Percentiles rank a stretch among this genome's conserved stretches.
These are phyloP conservation scores for Kodamaea anthophila DNA, from an alignment of 1,139 yeast species.

Conservation along the genomic window DNA sequence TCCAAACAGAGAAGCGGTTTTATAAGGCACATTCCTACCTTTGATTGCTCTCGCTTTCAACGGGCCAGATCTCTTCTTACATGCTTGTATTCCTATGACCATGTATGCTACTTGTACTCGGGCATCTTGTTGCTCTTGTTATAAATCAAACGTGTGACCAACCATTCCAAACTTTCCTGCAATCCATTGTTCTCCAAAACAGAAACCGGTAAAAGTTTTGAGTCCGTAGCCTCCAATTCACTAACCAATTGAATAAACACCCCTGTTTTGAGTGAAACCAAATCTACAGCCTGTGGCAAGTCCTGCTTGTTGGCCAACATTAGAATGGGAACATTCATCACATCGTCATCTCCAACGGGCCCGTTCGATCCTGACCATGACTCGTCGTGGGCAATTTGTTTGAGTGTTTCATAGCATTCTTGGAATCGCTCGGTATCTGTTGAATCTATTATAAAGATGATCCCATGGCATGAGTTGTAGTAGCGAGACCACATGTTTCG, in stretches of 20 bases:
- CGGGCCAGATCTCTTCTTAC: no score
- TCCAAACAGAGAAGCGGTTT: neutral
- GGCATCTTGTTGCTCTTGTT: constrained; percentile 78
- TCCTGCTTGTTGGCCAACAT: constrained; percentile 97
- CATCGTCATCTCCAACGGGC: constrained; percentile 27
- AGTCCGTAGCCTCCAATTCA: constrained; percentile 83
- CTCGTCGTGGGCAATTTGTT: constrained; percentile 37
- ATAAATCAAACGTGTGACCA: constrained; percentile 66
- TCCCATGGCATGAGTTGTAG: constrained; percentile 81
- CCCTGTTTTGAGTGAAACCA: constrained; percentile 75
- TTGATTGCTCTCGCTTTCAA: no score
- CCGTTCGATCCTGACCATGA: constrained; percentile 23
- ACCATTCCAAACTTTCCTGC: constrained; percentile 84
- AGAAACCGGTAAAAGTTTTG: constrained; percentile 82
- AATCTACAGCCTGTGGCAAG: constrained; percentile 62
- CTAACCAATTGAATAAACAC: constrained; percentile 74
- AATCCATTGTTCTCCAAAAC: constrained; percentile 87
- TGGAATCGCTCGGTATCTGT: constrained; percentile 77
- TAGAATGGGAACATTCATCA: constrained; percentile 68
- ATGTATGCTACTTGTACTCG: constrained; percentile 27
- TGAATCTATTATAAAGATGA: constrained; percentile 87
- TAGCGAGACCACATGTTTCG: constrained; percentile 85
- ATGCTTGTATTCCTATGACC: neutral
- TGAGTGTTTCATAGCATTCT: constrained; percentile 68
- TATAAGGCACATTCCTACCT: no score